Evolutionary conservation across 768 basidiomycete species (phyloP).

Genomic region (Lactarius sanguifluus): DNA sequence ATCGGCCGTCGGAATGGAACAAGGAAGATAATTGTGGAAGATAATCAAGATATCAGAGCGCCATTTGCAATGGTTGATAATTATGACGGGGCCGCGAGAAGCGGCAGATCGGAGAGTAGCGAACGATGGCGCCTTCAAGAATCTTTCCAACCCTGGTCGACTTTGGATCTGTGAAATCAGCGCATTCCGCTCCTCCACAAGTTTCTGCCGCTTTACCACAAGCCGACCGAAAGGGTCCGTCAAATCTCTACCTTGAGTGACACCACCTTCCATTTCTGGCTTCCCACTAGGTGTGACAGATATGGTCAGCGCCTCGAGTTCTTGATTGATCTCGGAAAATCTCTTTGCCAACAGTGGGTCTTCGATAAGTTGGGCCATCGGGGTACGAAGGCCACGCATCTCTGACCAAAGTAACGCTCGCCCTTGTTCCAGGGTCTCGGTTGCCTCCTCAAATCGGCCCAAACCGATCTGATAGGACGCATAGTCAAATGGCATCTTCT

Average conservation of each 20-base stretch:
- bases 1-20: background rate
- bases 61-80: constrained; percentile 6
- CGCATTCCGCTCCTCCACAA: constrained; percentile 1
- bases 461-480: constrained; percentile 6
- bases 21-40: background rate
- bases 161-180: constrained; percentile 1
- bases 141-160: background rate
- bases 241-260: background rate
- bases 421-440: constrained; percentile 17
- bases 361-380: background rate
- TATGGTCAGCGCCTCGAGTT: background rate
- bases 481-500: background rate
- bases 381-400: constrained; percentile 10
- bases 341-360: background rate
- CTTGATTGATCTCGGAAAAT: background rate
- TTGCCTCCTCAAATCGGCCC: constrained; percentile 9
- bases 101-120: constrained; percentile 1
- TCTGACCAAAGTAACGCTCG: constrained; percentile 16
- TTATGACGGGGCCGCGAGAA: constrained; percentile 4
- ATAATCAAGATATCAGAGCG: constrained; percentile 11
- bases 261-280: background rate
- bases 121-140: constrained; percentile 1
- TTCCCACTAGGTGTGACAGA: background rate
- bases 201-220: background rate
- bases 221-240: background rate